Percentiles rank a stretch among this genome's conserved stretches.
Evolutionary conservation across 2,329 filamentous ascomycete species (phyloP).

Genomic region (Ilyonectria robusta): DNA sequence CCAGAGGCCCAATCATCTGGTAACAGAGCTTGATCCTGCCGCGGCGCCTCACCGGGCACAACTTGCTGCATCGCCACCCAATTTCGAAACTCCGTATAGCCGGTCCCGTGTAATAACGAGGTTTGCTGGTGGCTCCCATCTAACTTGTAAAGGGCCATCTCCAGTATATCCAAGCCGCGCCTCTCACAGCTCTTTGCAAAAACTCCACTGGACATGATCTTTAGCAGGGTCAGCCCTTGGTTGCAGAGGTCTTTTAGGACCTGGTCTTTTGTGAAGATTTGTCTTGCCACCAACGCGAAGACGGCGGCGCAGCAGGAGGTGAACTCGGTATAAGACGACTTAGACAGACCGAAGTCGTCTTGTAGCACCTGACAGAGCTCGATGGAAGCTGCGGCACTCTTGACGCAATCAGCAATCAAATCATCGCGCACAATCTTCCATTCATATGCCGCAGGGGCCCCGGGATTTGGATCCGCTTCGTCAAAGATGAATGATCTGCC

Average conservation of each 20-base stretch:
- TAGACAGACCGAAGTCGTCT: constrained; percentile 32
- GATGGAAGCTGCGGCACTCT: constrained; percentile 31
- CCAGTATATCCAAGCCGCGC: constrained; percentile 29
- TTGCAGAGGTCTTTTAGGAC: constrained; percentile 18
- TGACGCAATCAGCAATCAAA: constrained; percentile 31
- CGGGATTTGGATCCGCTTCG: constrained; percentile 1
- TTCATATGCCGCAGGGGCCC: background rate
- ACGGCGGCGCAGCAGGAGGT: constrained; percentile 41
- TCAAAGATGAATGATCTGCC: constrained; percentile 39
- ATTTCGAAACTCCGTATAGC: constrained; percentile 40
- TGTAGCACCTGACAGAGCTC: constrained; percentile 37
- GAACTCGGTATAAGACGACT: constrained; percentile 41
- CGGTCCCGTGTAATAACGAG: constrained; percentile 7
- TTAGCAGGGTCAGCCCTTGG: constrained; percentile 32
- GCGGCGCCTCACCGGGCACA: constrained; percentile 27
- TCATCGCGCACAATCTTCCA: constrained; percentile 25
- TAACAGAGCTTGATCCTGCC: constrained; percentile 21
- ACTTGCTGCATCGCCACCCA: constrained; percentile 42
- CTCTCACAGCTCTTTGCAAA: constrained; percentile 35
- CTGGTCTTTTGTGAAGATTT: constrained; percentile 22
- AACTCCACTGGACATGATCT: constrained; percentile 29
- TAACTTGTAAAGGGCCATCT: constrained; percentile 26
- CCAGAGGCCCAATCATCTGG: background rate
- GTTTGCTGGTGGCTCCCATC: background rate
- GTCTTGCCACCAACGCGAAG: constrained; percentile 29